A percentile compares a stretch with the other conserved stretches of the same genome.
Evolutionary conservation across 768 basidiomycete species (phyloP).

Genomic region (Leccinum variicolor): DNA sequence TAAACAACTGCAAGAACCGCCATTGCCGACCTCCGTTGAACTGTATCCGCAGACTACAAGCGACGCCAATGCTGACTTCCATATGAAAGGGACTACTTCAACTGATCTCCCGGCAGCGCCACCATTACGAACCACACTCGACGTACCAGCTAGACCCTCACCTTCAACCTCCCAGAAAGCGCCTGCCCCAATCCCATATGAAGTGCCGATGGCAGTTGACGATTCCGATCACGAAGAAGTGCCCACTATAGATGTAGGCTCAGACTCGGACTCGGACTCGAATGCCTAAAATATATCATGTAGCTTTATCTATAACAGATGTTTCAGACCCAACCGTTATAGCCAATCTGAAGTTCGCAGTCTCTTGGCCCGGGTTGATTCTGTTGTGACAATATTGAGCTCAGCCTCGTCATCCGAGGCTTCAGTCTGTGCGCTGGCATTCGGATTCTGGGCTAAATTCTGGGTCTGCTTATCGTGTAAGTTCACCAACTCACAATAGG

Average conservation of each 20-base stretch:
- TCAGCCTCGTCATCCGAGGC: constrained; percentile 37
- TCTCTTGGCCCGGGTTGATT: constrained; percentile 10
- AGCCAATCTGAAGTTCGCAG: constrained; percentile 9
- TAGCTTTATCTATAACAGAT: neutral
- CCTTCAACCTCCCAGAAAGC: constrained; percentile 1
- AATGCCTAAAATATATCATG: constrained; percentile 35
- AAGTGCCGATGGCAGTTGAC: constrained; percentile 19
- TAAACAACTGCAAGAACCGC: neutral
- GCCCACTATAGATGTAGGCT: constrained; percentile 73
- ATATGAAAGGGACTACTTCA: neutral
- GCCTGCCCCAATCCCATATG: neutral
- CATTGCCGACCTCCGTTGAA: neutral
- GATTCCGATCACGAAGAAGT: constrained; percentile 72
- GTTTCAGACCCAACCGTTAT: neutral
- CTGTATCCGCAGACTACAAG: neutral
- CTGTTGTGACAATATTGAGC: neutral
- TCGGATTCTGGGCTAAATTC: constrained; percentile 20
- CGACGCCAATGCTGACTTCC: neutral
- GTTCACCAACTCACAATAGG: neutral
- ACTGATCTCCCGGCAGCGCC: neutral
- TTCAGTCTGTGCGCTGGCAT: constrained; percentile 7
- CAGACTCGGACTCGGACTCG: constrained; percentile 83
- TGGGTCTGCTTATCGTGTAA: constrained; percentile 15
- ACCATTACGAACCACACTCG: neutral
- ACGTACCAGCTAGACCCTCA: neutral